These are phyloP conservation scores for Bipolaris cookei DNA, from an alignment of 2,329 filamentous ascomycete species.

Conservation along the genomic window DNA sequence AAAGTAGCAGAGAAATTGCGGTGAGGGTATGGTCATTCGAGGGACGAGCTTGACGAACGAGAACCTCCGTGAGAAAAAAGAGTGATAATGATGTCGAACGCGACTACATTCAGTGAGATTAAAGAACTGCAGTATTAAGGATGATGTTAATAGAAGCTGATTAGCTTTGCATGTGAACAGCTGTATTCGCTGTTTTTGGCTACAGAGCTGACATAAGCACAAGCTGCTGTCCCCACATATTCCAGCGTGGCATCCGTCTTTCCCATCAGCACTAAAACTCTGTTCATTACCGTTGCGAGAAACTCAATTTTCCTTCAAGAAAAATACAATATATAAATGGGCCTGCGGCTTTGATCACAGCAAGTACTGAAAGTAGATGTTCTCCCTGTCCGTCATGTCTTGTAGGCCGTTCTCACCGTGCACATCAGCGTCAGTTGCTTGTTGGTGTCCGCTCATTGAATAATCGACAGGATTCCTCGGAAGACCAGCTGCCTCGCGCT, in stretches of 20 bases:
- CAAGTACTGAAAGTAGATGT: constrained; percentile 33
- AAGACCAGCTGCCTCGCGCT: constrained; percentile 31
- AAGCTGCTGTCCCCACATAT: neutral
- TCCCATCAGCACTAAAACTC: neutral
- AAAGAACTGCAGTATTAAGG: neutral
- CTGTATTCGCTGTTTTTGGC: neutral
- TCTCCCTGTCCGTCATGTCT: constrained; percentile 34
- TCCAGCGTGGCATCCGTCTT: neutral
- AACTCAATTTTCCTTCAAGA: neutral
- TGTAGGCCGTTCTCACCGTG: constrained; percentile 32
- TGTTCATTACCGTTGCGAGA: neutral
- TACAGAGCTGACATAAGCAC: neutral
- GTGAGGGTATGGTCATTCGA: constrained; percentile 7
- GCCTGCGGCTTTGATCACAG: neutral
- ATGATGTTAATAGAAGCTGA: neutral
- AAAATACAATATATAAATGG: neutral
- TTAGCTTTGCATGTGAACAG: neutral
- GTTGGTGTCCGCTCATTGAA: constrained; percentile 27
- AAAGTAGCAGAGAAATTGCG: constrained; percentile 1
- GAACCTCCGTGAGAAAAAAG: no score
- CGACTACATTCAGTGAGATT: neutral
- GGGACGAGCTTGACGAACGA: neutral
- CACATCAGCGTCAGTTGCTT: constrained; percentile 25
- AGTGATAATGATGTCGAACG: neutral
- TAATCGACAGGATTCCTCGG: constrained; percentile 26